Conservation (phyloP, 2,329 filamentous ascomycete species). For the Samsoniella hepiali region DNA sequence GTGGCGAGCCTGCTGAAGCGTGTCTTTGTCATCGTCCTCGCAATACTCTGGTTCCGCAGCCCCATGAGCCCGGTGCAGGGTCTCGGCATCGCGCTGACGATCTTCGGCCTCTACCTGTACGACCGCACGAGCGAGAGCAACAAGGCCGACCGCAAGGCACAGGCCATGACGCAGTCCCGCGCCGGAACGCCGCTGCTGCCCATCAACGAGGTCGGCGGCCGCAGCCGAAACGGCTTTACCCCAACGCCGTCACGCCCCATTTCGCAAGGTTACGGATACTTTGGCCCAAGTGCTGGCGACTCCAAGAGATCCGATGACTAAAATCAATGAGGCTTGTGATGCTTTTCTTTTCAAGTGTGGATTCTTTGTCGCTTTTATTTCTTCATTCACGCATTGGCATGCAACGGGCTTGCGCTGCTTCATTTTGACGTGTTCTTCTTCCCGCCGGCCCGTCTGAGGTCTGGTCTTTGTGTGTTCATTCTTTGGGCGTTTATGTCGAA, state of each 20-base stretch:
- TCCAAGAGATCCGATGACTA: slow-evolving; percentile 56
- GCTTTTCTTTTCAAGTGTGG: not conserved
- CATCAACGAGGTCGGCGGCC: slow-evolving; percentile 39
- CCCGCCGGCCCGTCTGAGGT: not conserved
- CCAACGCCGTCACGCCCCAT: not conserved
- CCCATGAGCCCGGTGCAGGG: slow-evolving; percentile 80
- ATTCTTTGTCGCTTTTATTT: not conserved
- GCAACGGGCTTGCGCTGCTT: slow-evolving; percentile 10
- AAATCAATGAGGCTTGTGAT: slow-evolving; percentile 7
- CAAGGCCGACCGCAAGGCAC: slow-evolving; percentile 79
- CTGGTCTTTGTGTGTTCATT: not conserved
- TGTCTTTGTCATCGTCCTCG: slow-evolving; percentile 92
- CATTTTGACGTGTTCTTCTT: not conserved
- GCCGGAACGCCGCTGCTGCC: slow-evolving; percentile 60
- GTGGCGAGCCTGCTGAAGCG: slow-evolving; percentile 95
- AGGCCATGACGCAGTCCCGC: slow-evolving; percentile 51
- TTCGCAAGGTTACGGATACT: slow-evolving; percentile 45
- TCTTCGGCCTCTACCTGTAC: slow-evolving; percentile 90
- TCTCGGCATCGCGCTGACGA: slow-evolving; percentile 82
- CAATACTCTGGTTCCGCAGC: slow-evolving; percentile 94
- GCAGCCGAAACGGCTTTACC: slow-evolving; percentile 6
- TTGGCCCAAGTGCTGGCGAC: slow-evolving; percentile 42
- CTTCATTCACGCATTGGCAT: slow-evolving; percentile 1
- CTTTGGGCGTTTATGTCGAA: not conserved
- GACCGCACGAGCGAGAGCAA: slow-evolving; percentile 87